Conservation (phyloP, 495 filamentous ascomycete genomes). For the Xylaria flabelliformis region DNA sequence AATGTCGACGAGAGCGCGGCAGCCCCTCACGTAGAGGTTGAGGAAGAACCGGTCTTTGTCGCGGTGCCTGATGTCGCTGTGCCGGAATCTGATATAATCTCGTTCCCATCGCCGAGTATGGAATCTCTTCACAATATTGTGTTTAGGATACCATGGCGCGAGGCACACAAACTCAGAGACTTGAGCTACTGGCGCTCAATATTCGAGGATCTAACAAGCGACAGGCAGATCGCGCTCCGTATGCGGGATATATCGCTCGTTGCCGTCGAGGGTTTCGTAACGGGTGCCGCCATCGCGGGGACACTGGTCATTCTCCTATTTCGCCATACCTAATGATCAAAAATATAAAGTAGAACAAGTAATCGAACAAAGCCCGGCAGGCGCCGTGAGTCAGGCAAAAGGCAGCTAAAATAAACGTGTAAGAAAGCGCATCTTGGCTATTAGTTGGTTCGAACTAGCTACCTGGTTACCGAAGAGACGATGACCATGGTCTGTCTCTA, state of each 20-base stretch:
- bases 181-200: constrained; percentile 41
- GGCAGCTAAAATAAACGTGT: background rate
- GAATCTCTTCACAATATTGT: constrained; percentile 14
- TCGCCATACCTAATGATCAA: constrained; percentile 8
- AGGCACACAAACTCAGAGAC: constrained; percentile 52
- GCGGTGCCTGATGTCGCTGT: constrained; percentile 4
- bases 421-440: background rate
- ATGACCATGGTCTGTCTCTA: background rate
- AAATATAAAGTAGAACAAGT: background rate
- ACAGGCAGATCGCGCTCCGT: constrained; percentile 67
- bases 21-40: constrained; percentile 23
- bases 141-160: constrained; percentile 56
- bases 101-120: background rate
- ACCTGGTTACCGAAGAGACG: background rate
- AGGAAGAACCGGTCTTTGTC: constrained; percentile 22
- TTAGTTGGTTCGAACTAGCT: background rate
- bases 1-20: constrained; percentile 25
- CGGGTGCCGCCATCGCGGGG: constrained; percentile 69
- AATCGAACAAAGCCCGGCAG: background rate
- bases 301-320: constrained; percentile 62
- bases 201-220: constrained; percentile 68
- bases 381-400: background rate
- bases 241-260: constrained; percentile 77
- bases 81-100: constrained; percentile 12
- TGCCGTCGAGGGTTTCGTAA: constrained; percentile 73